phyloP scores from a whole-genome alignment of 306 rosid species.

The Trifolium fragiferum region DNA sequence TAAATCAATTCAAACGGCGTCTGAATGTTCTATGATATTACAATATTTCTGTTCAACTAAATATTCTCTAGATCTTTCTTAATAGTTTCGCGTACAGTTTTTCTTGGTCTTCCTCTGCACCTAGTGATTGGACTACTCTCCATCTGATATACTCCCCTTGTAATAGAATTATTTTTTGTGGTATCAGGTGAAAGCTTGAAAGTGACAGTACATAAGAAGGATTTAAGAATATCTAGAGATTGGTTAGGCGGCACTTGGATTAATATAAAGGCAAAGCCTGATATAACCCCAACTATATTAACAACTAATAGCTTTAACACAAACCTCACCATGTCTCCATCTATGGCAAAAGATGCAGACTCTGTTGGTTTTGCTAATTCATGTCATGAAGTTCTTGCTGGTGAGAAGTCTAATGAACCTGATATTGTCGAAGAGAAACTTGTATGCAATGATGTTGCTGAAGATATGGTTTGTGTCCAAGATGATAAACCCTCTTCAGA shows the following conservation, averaged over 20 bases:
- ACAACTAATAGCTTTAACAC: slow-evolving; percentile 49
- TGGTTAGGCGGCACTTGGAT: slow-evolving; percentile 90
- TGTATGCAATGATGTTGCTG: slow-evolving; percentile 44
- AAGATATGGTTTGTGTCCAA: slow-evolving; percentile 42
- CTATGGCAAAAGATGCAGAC: slow-evolving; percentile 48
- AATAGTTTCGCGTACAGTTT: too few relatives aligned
- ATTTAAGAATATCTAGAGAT: slow-evolving; percentile 83
- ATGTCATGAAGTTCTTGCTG: slow-evolving; percentile 48
- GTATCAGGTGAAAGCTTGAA: slow-evolving; percentile 78
- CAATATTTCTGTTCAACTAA: too few relatives aligned
- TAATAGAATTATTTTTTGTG: slow-evolving; percentile 23
- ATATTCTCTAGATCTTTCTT: too few relatives aligned
- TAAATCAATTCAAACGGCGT: neutral
- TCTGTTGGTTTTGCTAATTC: slow-evolving; percentile 50
- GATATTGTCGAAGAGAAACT: slow-evolving; percentile 48
- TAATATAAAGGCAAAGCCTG: slow-evolving; percentile 64
- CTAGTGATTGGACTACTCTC: too few relatives aligned
- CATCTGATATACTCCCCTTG: too few relatives aligned
- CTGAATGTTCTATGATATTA: too few relatives aligned
- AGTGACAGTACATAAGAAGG: slow-evolving; percentile 62
- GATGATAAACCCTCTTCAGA: slow-evolving; percentile 50
- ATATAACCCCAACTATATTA: slow-evolving; percentile 59
- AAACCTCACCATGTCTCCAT: slow-evolving; percentile 50
- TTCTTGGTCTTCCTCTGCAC: too few relatives aligned
- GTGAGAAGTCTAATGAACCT: slow-evolving; percentile 43